phyloP scores from a whole-genome alignment of 257 asterid species.

The Linderniella brevidens region DNA sequence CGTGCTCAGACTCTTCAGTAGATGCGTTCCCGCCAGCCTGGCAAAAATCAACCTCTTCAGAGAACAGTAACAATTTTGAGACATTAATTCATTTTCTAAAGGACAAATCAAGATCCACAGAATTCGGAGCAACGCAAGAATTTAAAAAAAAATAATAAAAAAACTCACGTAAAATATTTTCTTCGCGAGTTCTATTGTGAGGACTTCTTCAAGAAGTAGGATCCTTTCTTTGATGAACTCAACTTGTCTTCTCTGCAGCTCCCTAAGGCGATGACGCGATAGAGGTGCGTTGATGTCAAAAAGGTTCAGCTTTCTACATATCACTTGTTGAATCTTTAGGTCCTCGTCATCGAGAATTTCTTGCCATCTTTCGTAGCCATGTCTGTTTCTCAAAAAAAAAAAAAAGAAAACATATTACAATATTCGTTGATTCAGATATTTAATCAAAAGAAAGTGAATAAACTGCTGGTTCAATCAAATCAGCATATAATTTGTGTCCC shows the following conservation, averaged over 20 bases:
- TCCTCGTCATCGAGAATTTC: constrained; percentile 87
- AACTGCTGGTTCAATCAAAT: too few relatives aligned
- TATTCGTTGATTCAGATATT: too few relatives aligned
- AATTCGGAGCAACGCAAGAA: constrained; percentile 6
- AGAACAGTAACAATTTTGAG: background rate
- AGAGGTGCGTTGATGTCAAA: constrained; percentile 43
- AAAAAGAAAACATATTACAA: constrained; percentile 11
- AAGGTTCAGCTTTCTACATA: constrained; percentile 79
- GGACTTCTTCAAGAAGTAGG: constrained; percentile 75
- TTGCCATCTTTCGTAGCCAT: constrained; percentile 99
- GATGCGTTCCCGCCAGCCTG: constrained; percentile 47
- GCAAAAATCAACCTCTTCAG: constrained; percentile 12
- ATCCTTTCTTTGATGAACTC: constrained; percentile 90
- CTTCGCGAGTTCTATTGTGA: constrained; percentile 53
- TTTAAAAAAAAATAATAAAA: constrained; percentile 3
- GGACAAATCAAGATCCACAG: constrained; percentile 5
- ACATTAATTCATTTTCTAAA: background rate
- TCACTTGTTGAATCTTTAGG: constrained; percentile 65
- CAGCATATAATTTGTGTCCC: too few relatives aligned
- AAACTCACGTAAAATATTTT: constrained; percentile 54
- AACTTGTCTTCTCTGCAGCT: constrained; percentile 87
- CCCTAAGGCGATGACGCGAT: constrained; percentile 32
- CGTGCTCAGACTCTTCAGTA: constrained; percentile 30
- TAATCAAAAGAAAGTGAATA: too few relatives aligned
- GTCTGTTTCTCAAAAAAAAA: constrained; percentile 47